Evolutionary conservation across 306 rosid genomes (phyloP), one percentile per base, ranked within the genome.

Genomic region (Leucaena leucocephala): DNA sequence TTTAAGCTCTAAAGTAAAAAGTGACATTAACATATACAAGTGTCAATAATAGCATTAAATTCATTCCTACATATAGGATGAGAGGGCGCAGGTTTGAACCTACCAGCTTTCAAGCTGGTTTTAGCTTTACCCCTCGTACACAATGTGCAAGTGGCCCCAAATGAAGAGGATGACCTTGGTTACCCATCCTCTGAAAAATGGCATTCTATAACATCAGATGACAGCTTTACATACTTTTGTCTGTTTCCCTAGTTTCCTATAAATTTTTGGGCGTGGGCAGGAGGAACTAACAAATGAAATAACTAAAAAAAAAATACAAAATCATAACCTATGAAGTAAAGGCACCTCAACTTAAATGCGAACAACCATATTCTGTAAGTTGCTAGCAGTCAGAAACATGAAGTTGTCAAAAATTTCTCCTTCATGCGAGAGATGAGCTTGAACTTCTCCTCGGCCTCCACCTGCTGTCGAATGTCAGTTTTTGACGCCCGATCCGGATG

Each of bases 401-500:
- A 68, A 76, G 86, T 72, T 7, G 16, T 70, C 35, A 83, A 40
- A 78, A 85, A 82, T 69, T 66, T 87, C 50, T 86, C 89, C 90
- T 87, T 90, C 94, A 87, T 87, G 83, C 91, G 94, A 22, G 94
- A 84, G 78, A 90, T 84, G 6, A 90, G 93, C 87, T 94, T 94
- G 83, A 88, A 94, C 76, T 90, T 94, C 82, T 94, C 98, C 87
- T 94, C 98, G 0, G 97, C 90, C 68, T 92, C 98, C 73, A 92
- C 98, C 84, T 87, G 97, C 82, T 82, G 86, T 5, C 89, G 91
- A n/a, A 89, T 78, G 70, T 90, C 93, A 2, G 87, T 71, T 87
- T 87, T 90, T 52, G 97, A 90, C 36, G 96, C 93, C 46, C 98
- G 89, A 57, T 94, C 98, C 0, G 98, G 98, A 74, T 94, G 98